phyloP scores from a whole-genome alignment of 2,329 filamentous ascomycete species.

The Berkeleyomyces rouxiae region DNA sequence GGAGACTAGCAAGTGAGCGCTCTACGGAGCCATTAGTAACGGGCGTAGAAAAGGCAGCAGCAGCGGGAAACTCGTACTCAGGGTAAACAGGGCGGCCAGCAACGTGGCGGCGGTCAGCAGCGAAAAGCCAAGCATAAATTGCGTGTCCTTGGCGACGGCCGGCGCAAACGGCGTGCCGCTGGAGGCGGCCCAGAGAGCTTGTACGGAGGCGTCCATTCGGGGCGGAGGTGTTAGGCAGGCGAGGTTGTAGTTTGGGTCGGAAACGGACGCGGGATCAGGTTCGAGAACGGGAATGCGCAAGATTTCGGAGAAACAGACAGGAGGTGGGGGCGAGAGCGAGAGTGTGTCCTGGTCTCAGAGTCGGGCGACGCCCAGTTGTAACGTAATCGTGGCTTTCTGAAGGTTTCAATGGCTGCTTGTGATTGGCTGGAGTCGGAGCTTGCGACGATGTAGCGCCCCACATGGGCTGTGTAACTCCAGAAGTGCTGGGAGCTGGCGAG shows the following conservation, averaged over 20 bases:
- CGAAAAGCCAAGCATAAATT: slow-evolving; percentile 66
- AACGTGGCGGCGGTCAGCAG: slow-evolving; percentile 57
- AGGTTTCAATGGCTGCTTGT: background rate
- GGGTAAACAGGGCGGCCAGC: slow-evolving; percentile 62
- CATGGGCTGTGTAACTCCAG: no score
- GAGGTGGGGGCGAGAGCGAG: slow-evolving; percentile 1
- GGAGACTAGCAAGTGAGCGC: slow-evolving; percentile 61
- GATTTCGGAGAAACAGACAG: background rate
- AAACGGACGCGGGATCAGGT: background rate
- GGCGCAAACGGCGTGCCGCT: slow-evolving; percentile 73
- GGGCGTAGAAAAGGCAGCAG: background rate
- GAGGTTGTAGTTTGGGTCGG: background rate
- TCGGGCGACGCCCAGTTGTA: background rate
- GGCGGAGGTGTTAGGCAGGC: background rate
- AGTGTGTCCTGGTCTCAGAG: background rate
- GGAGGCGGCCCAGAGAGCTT: slow-evolving; percentile 87
- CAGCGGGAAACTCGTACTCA: slow-evolving; percentile 46
- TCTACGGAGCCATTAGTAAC: slow-evolving; percentile 33
- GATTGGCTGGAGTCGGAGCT: background rate
- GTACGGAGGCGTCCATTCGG: slow-evolving; percentile 65
- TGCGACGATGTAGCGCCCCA: background rate
- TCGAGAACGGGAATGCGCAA: no score
- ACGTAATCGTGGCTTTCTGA: background rate
- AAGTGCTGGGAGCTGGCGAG: no score
- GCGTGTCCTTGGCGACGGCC: slow-evolving; percentile 60